phyloP scores from a whole-genome alignment of 306 rosid species.

The Acacia crassicarpa region DNA sequence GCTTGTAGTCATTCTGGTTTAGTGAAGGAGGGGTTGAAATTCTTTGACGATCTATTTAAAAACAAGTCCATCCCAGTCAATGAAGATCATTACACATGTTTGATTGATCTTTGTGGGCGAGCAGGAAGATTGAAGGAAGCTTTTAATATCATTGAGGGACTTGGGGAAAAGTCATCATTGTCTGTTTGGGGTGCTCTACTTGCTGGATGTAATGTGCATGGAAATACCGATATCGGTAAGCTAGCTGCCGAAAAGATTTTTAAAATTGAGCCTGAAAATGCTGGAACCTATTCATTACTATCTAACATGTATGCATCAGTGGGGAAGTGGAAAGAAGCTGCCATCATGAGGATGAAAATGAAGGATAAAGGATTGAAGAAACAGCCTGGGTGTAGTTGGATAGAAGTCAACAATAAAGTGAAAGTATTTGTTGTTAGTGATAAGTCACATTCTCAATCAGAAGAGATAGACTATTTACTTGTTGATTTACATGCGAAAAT shows the following conservation, averaged over 20 bases:
- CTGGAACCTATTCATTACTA: slow-evolving; percentile 40
- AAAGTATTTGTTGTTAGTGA: slow-evolving; percentile 50
- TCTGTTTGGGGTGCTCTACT: slow-evolving; percentile 48
- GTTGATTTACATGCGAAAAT: slow-evolving; percentile 38
- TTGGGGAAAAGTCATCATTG: slow-evolving; percentile 36
- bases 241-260: slow-evolving; percentile 38
- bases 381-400: slow-evolving; percentile 60
- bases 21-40: slow-evolving; percentile 46
- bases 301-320: slow-evolving; percentile 48
- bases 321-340: slow-evolving; percentile 55
- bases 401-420: slow-evolving; percentile 46
- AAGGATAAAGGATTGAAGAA: slow-evolving; percentile 48
- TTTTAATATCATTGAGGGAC: slow-evolving; percentile 39
- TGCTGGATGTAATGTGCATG: slow-evolving; percentile 50
- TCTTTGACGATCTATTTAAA: slow-evolving; percentile 37
- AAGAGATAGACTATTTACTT: slow-evolving; percentile 32
- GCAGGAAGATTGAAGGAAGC: slow-evolving; percentile 51
- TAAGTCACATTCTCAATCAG: slow-evolving; percentile 34
- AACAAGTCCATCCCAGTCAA: slow-evolving; percentile 36
- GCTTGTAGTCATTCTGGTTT: slow-evolving; percentile 60
- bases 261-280: slow-evolving; percentile 40
- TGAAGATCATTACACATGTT: slow-evolving; percentile 49
- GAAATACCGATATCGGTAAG: slow-evolving; percentile 41
- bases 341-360: slow-evolving; percentile 43
- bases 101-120: slow-evolving; percentile 53